phyloP scores from a whole-genome alignment of 257 asterid species.

The Salvia hispanica region DNA sequence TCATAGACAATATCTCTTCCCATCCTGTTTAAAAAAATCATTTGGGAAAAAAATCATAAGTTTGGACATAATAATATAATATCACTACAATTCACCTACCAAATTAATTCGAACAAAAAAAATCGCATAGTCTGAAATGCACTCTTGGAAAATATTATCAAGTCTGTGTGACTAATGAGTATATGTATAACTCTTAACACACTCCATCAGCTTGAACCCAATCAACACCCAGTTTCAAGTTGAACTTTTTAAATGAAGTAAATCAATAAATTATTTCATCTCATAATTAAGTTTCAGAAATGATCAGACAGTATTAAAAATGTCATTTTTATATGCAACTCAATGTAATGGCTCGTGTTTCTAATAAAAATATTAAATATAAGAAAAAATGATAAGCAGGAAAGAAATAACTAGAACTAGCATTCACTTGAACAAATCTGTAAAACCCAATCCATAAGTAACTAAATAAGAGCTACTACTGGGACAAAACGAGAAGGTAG shows the following conservation, averaged over 20 bases:
- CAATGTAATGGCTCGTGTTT: slow-evolving; percentile 3
- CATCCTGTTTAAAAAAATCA: slow-evolving; percentile 62
- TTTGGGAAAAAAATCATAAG: not conserved
- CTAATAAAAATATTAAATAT: not conserved
- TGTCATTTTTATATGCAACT: not conserved
- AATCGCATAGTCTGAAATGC: not conserved
- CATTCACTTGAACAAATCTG: not conserved
- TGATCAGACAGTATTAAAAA: not conserved
- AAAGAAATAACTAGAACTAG: slow-evolving; percentile 1
- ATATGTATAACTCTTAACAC: not conserved
- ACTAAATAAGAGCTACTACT: not conserved
- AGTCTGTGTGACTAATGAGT: not conserved
- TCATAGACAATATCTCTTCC: slow-evolving; percentile 93
- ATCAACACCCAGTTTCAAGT: slow-evolving; percentile 6
- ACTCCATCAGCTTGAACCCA: not conserved
- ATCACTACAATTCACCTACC: slow-evolving; percentile 5
- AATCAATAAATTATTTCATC: not conserved
- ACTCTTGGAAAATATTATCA: not conserved
- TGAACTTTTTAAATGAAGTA: not conserved
- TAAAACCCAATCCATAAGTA: not conserved
- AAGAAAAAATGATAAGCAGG: slow-evolving; percentile 3
- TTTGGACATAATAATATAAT: slow-evolving; percentile 1
- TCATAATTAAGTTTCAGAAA: not conserved
- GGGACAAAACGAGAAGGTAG: not conserved
- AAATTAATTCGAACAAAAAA: not conserved